phyloP scores from a whole-genome alignment of 176 grass and related monocot genomes.

The Aegilops bicornis region DNA sequence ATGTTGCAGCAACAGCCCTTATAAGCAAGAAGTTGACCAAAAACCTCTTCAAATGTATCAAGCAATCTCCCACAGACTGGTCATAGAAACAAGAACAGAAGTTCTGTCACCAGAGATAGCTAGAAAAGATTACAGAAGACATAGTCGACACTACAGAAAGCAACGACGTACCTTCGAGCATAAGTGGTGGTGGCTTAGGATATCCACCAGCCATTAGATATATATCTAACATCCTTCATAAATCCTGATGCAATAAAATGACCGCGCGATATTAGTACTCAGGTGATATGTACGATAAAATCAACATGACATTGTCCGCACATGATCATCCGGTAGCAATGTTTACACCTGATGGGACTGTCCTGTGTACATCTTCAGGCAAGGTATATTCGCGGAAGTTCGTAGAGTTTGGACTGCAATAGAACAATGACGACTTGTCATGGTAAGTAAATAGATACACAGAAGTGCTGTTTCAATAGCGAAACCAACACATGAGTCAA shows the following conservation, averaged over 20 bases:
- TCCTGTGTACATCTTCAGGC: background rate
- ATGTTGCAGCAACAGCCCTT: background rate
- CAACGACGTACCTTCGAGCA: slow-evolving; percentile 13
- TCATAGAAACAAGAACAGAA: slow-evolving; percentile 7
- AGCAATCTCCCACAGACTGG: background rate
- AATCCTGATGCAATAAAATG: too few species aligned
- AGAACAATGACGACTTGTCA: background rate
- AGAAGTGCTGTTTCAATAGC: background rate
- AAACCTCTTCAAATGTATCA: slow-evolving; percentile 16
- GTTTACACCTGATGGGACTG: background rate
- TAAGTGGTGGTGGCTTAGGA: slow-evolving; percentile 34
- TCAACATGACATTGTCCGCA: background rate
- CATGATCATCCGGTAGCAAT: background rate
- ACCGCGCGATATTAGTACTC: too few species aligned
- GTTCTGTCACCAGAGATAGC: background rate
- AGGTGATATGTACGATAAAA: too few species aligned
- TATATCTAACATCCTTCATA: too few species aligned
- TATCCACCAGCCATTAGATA: background rate
- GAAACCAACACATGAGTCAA: background rate
- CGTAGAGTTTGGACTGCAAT: background rate
- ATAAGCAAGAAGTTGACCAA: slow-evolving; percentile 15
- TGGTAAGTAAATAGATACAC: background rate
- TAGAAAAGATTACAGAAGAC: background rate
- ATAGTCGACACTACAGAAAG: background rate
- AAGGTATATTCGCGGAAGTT: background rate